Evolutionary conservation across 1,139 yeast species (phyloP), one percentile per base, ranked within the genome.

Genomic region (Debaryomyces psychrophilus): DNA sequence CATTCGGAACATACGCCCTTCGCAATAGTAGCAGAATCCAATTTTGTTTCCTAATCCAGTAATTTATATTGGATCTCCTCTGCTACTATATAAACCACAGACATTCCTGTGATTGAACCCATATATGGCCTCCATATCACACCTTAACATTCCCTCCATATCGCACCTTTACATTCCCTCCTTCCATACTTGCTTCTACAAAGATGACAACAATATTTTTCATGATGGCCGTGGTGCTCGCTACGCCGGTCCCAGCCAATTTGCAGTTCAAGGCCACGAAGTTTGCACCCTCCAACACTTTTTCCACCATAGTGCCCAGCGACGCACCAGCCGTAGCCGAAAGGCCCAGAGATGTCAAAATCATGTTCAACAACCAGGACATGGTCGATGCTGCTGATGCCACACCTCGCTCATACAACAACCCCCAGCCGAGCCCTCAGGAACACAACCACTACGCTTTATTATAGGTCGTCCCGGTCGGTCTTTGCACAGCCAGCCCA

Each of bases 191-290:
- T 15, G 17, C 36, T 28, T 33, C 12, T 5, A 20, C 22, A 5
- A 41, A 27, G 40, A n/a, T 35, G 22, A n/a, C 18, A 8, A 11
- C 36, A 9, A 9, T 38, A 9, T 28, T n/a, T 20, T 38, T 37
- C 20, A 17, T 42, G 18, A 23, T 36, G 28, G 41, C 41, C 18
- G 35, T 18, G 28, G 45, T 31, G 12, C 38, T 35, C 3, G 60
- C 58, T 15, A 62, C 69, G 1, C 67, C 68, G 6, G 52, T 65
- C 11, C 68, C 68, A 5, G 68, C 68, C 18, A 55, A 64, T 43
- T 43, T 55, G 15, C 56, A 53, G 31, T 54, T 63, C 34, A 58
- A 54, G 43, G 63, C 64, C 1, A 20, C 50, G 52, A 26, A 12
- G 9, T 28, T 38, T 18, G 41, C 27, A n/a, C 46, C 50, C 2